Percentiles rank a stretch among this genome's conserved stretches.
These are phyloP conservation scores for Acer campestre DNA, from an alignment of 345 rosid genomes.

Conservation along the genomic window DNA sequence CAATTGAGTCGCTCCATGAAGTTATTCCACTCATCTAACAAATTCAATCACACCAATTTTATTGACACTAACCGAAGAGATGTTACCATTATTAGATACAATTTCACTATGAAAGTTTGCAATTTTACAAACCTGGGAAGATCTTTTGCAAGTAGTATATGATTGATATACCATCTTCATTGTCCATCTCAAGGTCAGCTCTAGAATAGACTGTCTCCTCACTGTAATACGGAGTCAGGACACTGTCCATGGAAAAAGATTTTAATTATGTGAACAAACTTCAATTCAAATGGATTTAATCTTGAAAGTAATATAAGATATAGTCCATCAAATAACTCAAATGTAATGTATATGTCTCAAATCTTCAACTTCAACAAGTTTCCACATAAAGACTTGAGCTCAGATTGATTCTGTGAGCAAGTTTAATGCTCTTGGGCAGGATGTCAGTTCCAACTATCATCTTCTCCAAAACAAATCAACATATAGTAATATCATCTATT, in stretches of 20 bases:
- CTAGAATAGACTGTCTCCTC: conserved; percentile 96
- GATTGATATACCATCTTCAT: conserved; percentile 96
- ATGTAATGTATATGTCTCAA: not conserved
- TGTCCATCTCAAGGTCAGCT: conserved; percentile 89
- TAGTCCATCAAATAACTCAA: conserved; percentile 12
- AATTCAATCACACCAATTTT: conserved; percentile 13
- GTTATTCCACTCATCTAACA: conserved; percentile 94
- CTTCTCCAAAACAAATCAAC: conserved; percentile 7
- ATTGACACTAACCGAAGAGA: conserved; percentile 16
- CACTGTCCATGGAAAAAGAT: conserved; percentile 52
- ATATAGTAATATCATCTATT: not conserved
- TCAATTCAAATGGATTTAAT: conserved; percentile 4
- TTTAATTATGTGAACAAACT: not conserved
- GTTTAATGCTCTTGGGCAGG: not conserved
- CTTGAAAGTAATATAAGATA: not conserved
- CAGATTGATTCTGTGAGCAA: not conserved
- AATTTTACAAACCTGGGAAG: conserved; percentile 64
- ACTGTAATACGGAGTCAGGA: conserved; percentile 95
- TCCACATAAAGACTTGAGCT: not conserved
- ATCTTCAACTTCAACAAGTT: not conserved
- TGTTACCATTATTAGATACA: conserved; percentile 4
- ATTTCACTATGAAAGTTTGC: conserved; percentile 11
- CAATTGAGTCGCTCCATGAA: conserved; percentile 86
- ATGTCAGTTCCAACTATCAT: conserved; percentile 6
- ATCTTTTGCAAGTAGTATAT: conserved; percentile 96